Base-by-base conservation (phyloP, 352 stramenopile genomes). In the Phytophthora foliorum region DNA sequence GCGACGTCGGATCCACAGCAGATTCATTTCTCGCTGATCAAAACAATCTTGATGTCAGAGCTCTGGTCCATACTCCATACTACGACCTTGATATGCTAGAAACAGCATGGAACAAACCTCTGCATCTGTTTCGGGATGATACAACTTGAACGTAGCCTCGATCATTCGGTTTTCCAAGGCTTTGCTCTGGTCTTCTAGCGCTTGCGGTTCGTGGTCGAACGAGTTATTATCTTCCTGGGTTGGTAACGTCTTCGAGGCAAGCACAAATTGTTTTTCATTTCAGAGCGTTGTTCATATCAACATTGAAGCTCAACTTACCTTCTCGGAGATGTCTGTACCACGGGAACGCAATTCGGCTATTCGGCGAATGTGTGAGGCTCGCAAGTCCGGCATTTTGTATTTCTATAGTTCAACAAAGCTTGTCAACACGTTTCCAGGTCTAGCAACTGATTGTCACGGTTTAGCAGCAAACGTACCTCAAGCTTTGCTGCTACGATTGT, bases 361-460 rank as follows among this genome's bases (percentile, higher is more conserved):
- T 38, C 85, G 78, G 13, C 84, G 85, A 48, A 91, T 88, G 44
- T 93, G 85, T 9, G 83, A 92, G 2, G 81, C 80, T 36, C 80
- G 67, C 17, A 92, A 67, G 38, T 93, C 70, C 2, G 81, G 85
- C 66, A 84, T 82, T 62, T 77, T 86, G 59, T 88, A 93, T 69
- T 67, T 75, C 74, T 91, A 31, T 19, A 29, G 21, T 9, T 53
- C 24, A 31, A 7, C 11, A 44, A 19, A 58, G 17, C 34, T 45
- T 45, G 17, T 45, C 38, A 45, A 17, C 10, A 41, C 34, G 7
- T 22, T 44, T 44, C 14, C 16, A 24, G 5, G 38, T 19, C 8
- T 22, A 2, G 38, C 38, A n/a, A 22, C 7, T 22, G 16, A 19
- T 6, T 24, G 5, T 42, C 13, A 45, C 2, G 9, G 7, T 13